phyloP scores from a whole-genome alignment of 2,329 filamentous ascomycete species.

The Colletotrichum aenigma region DNA sequence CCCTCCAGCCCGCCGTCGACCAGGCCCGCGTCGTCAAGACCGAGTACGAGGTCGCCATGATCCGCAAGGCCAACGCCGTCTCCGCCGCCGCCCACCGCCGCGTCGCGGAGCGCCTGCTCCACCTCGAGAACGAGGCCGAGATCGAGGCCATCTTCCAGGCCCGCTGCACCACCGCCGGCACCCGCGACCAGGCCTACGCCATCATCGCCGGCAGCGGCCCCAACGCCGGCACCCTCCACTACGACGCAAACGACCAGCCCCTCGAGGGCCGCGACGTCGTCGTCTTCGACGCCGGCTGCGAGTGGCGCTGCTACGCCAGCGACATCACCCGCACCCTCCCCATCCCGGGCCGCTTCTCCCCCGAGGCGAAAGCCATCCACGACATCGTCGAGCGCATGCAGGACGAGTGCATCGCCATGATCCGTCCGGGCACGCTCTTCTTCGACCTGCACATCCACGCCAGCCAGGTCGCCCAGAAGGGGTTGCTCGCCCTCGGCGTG shows the following conservation, averaged over 20 bases:
- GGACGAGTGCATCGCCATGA: conserved; percentile 68
- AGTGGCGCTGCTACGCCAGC: conserved; percentile 84
- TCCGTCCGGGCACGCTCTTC: conserved; percentile 74
- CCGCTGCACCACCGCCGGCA: conserved; percentile 73
- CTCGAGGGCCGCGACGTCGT: conserved; percentile 74
- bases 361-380: conserved; percentile 76
- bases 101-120: conserved; percentile 68
- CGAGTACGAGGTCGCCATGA: conserved; percentile 81
- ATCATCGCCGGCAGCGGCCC: conserved; percentile 85
- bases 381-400: conserved; percentile 84
- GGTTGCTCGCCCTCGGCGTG: conserved; percentile 74
- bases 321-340: conserved; percentile 92
- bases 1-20: conserved; percentile 76
- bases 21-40: conserved; percentile 82
- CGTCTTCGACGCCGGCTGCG: conserved; percentile 86
- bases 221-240: conserved; percentile 89
- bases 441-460: conserved; percentile 76
- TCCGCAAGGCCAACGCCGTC: conserved; percentile 81
- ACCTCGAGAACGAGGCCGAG: conserved; percentile 78
- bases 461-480: conserved; percentile 72
- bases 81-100: conserved; percentile 78
- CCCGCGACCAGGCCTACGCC: conserved; percentile 81
- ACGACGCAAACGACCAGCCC: conserved; percentile 77
- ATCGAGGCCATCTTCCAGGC: conserved; percentile 80
- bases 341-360: conserved; percentile 69